Conservation (phyloP, 805 yeast species). For the Kuraishia piskuri region DNA sequence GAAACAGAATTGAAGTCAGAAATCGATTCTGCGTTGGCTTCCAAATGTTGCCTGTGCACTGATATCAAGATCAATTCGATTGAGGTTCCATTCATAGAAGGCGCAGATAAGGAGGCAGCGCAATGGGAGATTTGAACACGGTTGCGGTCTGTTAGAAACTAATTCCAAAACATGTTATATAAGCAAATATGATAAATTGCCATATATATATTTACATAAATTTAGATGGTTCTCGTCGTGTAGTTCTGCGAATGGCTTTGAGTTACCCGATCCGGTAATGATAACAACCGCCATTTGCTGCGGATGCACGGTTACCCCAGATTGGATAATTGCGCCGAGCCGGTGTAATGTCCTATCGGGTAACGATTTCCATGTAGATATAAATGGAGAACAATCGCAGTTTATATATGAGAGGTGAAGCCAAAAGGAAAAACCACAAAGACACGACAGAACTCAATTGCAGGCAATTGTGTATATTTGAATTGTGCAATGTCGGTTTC, state of each 20-base stretch:
- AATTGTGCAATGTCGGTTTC: neutral
- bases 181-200: no score
- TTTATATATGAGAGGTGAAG: no score
- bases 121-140: constrained; percentile 37
- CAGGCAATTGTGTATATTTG: neutral
- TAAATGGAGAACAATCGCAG: neutral
- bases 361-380: neutral
- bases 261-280: neutral
- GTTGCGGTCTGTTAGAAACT: neutral
- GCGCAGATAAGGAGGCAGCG: constrained; percentile 27
- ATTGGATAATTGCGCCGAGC: neutral
- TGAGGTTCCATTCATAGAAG: constrained; percentile 50
- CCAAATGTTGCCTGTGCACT: constrained; percentile 71
- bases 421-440: no score
- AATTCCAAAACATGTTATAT: no score
- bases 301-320: neutral
- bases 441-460: no score
- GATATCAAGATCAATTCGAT: constrained; percentile 62
- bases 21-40: constrained; percentile 50
- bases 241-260: neutral
- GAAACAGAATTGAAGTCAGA: constrained; percentile 26
- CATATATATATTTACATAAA: no score
- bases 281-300: neutral
- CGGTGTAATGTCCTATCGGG: neutral
- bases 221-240: neutral